Percentiles rank a stretch among this genome's conserved stretches.
phyloP scores from a whole-genome alignment of 2,329 filamentous ascomycete genomes.

The Fusarium sambucinum region DNA sequence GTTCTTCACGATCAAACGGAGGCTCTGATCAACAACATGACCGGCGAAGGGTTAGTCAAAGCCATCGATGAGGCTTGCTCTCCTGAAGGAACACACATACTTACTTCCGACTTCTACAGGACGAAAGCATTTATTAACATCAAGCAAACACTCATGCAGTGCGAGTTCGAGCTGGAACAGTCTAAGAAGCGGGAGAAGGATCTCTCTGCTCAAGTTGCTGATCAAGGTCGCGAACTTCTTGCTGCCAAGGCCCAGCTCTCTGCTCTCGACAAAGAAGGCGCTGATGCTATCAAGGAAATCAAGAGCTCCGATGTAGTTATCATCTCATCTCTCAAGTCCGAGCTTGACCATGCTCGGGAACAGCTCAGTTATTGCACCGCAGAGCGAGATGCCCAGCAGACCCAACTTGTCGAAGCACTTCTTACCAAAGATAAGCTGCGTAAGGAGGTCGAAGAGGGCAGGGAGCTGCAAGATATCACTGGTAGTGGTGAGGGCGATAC shows the following conservation, averaged over 20 bases:
- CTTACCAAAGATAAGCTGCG: conserved; percentile 71
- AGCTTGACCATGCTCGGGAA: conserved; percentile 67
- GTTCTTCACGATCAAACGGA: conserved; percentile 69
- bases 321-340: conserved; percentile 67
- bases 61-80: conserved; percentile 51
- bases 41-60: conserved; percentile 68
- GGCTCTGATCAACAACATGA: conserved; percentile 63
- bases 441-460: conserved; percentile 64
- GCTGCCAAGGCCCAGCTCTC: conserved; percentile 65
- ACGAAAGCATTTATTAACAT: conserved; percentile 66
- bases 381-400: conserved; percentile 69
- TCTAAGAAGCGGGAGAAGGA: conserved; percentile 57
- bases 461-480: conserved; percentile 57
- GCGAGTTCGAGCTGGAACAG: conserved; percentile 62
- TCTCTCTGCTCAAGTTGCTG: conserved; percentile 63
- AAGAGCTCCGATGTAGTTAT: conserved; percentile 71
- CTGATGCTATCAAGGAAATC: conserved; percentile 67
- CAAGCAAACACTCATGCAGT: conserved; percentile 60
- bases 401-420: conserved; percentile 70
- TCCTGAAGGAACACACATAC: conserved; percentile 51
- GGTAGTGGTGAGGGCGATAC: conserved; percentile 51
- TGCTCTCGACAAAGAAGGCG: conserved; percentile 65
- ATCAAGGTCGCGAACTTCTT: conserved; percentile 68
- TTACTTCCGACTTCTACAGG: conserved; percentile 63
- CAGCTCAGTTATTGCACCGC: conserved; percentile 62